These are phyloP conservation scores for Nissolia schottii DNA, from an alignment of 306 rosid species.

Conservation along the genomic window DNA sequence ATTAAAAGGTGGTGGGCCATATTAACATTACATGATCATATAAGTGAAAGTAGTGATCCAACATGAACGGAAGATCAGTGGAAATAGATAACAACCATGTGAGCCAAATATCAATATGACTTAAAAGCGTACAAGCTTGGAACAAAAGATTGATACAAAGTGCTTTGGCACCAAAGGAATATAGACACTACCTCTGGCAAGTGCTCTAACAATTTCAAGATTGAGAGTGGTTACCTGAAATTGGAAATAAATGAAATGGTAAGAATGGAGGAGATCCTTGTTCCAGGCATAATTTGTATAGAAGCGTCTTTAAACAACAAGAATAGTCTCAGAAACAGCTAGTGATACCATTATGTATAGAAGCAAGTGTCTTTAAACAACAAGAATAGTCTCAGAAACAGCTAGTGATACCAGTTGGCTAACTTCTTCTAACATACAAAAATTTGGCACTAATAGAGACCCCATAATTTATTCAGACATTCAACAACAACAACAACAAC, in stretches of 20 bases:
- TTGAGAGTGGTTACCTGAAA: conserved; percentile 88
- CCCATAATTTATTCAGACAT: neutral
- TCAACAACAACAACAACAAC: too few species aligned
- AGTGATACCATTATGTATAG: neutral
- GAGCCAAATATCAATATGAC: neutral
- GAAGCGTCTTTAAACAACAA: neutral
- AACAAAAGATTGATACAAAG: conserved; percentile 17
- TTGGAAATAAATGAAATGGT: conserved; percentile 20
- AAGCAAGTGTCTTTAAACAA: neutral
- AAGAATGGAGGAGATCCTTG: conserved; percentile 15
- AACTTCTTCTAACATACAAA: neutral
- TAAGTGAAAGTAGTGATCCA: conserved; percentile 2
- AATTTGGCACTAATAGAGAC: neutral
- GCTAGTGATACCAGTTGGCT: neutral
- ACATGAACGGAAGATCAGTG: neutral
- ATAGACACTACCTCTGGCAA: conserved; percentile 66
- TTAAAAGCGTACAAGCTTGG: conserved; percentile 9
- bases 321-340: neutral
- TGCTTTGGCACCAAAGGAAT: neutral
- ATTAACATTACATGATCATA: too few species aligned
- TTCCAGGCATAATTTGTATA: neutral
- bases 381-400: neutral
- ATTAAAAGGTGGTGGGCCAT: too few species aligned
- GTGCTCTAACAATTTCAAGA: conserved; percentile 88
- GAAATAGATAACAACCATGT: conserved; percentile 4